Base-by-base conservation (phyloP, 495 filamentous ascomycete species). In the Chaetomium fimeti region DNA sequence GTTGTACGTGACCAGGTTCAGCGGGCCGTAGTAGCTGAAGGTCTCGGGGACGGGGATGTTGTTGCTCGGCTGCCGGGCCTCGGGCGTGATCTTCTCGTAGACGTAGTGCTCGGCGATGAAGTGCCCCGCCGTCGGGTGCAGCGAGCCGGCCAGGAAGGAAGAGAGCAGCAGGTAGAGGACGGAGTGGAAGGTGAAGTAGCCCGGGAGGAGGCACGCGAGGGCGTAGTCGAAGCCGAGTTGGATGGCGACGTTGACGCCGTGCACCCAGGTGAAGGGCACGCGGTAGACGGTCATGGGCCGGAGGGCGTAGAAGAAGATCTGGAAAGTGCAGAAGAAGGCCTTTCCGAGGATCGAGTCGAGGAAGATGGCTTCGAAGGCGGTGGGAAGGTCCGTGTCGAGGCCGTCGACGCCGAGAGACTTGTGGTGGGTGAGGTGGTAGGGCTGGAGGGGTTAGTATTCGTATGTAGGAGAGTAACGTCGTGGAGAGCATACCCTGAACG, bases 101-200 rank as follows among this genome's bases (percentile, higher is more conserved):
- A 99, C 91, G 82, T 99, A 99, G 83, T 99, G 95, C 78, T 99
- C 95, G 63, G 94, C 92, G 76, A 98, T 98, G 82, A 99, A 99
- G 77, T 99, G 95, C 16, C 91, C 95, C 0, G 95, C 95, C 58
- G 92, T 93, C 7, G 95, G 95, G 76, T 99, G 95, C 49, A 99
- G 82, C 25, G 86, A 90, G 32, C 95, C 95, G 2, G 95, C 95
- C 0, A 98, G 83, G 84, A 99, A 99, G 56, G 89, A 92, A 65
- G 87, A 92, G 51, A 91, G 75, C 7, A 98, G 77, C 45, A 98
- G 76, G 79, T 99, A 99, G 59, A 83, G 80, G 59, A 98, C 67
- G 12, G 87, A 77, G 61, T 86, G 83, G 53, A 79, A 71, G 56
- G 85, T 84, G 65, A 79, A 79, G 62, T 78, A 73, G 42, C 20